Evolutionary conservation across 495 filamentous ascomycete species (phyloP), one percentile per base, ranked within the genome.

Genomic region (Talaromyces borbonicus): DNA sequence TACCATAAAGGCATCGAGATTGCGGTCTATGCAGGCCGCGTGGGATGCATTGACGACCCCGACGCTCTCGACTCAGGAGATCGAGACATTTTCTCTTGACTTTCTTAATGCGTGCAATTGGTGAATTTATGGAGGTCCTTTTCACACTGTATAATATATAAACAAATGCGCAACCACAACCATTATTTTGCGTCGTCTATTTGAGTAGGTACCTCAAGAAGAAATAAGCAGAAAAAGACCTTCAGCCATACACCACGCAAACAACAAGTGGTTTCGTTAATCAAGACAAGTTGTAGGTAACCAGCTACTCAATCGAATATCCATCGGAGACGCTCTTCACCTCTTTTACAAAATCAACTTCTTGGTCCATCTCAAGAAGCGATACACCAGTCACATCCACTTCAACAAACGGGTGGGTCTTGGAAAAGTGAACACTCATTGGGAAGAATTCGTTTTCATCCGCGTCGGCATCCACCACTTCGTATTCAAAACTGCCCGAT

Each of bases 391-490:
- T 72, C 38, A 96, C 90, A 73, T 93, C 87, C 47, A 96, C 85
- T 56, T 92, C 85, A 25, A 95, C 78, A 59, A 90, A 89, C 18
- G 90, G 90, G 43, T 71, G 79, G 31, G 80, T 74, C 70, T 94
- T 95, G 26, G 83, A 79, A 69, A 97, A 97, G 22, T 78, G 79
- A 24, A 96, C 84, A 37, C 75, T 80, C 90, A 97, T 96, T 1
- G 90, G 90, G 80, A 97, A 97, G 67, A 96, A 96, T 49, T 93
- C 88, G 44, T 81, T 79, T 61, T 95, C 90, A 52, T 76, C 71
- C 35, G 80, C 79, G 23, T 86, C 87, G 38, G 79, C 78, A 15
- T 83, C 83, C 55, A 84, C 79, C 12, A 87, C 85, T 65, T 96
- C 90, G 49, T 96, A 95, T 59, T 96, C 90, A 54, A 97, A 97